Evolutionary conservation across 768 basidiomycete species (phyloP), one percentile per base, ranked within the genome.

Genomic region (Suillus weaverae): DNA sequence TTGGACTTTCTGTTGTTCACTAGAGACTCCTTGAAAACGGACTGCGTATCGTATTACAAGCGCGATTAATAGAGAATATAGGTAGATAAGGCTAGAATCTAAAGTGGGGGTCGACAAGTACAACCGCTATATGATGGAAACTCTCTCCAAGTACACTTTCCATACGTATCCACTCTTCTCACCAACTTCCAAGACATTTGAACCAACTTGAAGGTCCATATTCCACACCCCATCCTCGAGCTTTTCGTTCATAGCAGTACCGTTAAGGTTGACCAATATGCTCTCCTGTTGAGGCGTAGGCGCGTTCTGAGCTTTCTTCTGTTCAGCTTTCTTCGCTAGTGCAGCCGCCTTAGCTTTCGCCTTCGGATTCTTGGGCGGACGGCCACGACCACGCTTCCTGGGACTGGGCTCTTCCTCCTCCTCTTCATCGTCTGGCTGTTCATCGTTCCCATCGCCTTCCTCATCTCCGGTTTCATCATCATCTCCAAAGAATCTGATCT

Each of bases 141-240:
- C 64, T 50, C 86, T 81, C 68, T 87, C 85, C 50, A 88, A 76
- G 72, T 89, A 89, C 30, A 90, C 79, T 74, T 88, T 91, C 90
- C 90, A 92, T 32, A 85, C 74, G 68, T 86, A 73, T 11, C 89
- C 89, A 39, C 85, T 87, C 70, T 83, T 83, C 78, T 90, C 89
- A 39, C 91, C 90, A 32, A 94, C 77, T 73, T 94, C 92, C 35
- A 94, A 73, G 20, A 86, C 76, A 69, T 85, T 90, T 5, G 79
- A 70, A 16, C 92, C 92, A 5, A 79, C 72, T 1, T 84, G 80
- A 20, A 92, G 75, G 20, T 83, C 82, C 18, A 91, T 77, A 68
- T 83, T 81, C 92, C 92, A 94, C 61, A 82, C 76, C 1, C 84
- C 84, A 53, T 79, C 74, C 32, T 81, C 83, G 43, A 81, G 74